Evolutionary conservation across 2,329 filamentous ascomycete genomes (phyloP).

Genomic region (Calonectria crousiana): DNA sequence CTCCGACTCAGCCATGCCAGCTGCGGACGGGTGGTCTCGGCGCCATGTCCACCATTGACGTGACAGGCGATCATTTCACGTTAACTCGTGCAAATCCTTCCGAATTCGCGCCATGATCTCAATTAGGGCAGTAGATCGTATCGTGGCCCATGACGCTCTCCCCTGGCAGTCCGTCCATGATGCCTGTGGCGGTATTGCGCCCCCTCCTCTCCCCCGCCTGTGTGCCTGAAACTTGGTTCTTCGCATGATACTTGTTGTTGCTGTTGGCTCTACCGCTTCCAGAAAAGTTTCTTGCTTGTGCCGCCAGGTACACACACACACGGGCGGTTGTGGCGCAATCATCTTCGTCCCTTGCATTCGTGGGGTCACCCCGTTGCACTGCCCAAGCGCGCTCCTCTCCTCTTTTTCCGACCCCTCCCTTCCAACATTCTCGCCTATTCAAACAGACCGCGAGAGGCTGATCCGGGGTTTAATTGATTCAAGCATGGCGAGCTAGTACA

Average conservation of each 20-base stretch:
- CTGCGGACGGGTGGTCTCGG: not conserved
- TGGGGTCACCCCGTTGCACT: not conserved
- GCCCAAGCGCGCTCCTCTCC: conserved; percentile 8
- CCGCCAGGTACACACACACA: not conserved
- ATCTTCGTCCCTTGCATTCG: conserved; percentile 21
- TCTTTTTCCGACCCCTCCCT: not conserved
- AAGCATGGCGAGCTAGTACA: not conserved
- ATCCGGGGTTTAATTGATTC: conserved; percentile 1
- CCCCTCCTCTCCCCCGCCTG: not conserved
- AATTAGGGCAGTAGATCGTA: not conserved
- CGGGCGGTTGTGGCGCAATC: conserved; percentile 27
- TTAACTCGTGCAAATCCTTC: conserved; percentile 13
- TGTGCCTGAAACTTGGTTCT: conserved; percentile 13
- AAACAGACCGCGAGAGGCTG: conserved; percentile 9
- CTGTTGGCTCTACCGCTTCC: conserved; percentile 23
- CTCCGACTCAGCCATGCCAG: not conserved
- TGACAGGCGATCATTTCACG: not conserved
- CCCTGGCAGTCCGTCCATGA: not conserved
- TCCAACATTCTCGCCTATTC: not conserved
- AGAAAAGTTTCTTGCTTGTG: conserved; percentile 15
- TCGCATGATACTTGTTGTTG: not conserved
- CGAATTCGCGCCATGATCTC: not conserved
- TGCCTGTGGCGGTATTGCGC: not conserved
- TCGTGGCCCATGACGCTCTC: not conserved
- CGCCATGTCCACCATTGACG: conserved; percentile 8